These are phyloP conservation scores for Hymenoscyphus fructigenus DNA, from an alignment of 2,329 filamentous ascomycete species.

Conservation along the genomic window DNA sequence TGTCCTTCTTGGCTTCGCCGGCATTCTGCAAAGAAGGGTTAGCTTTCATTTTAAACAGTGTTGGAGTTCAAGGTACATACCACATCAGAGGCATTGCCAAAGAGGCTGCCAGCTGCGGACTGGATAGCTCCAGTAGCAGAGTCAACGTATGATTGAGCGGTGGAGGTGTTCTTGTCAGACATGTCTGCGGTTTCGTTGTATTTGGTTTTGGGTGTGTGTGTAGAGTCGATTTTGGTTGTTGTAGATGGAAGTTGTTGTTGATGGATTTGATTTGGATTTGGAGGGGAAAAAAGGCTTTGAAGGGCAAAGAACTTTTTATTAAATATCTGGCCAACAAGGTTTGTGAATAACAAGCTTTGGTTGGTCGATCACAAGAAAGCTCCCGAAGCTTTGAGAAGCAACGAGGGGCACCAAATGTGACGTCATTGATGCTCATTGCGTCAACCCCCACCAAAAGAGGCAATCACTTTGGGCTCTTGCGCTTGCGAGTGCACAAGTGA, in stretches of 20 bases:
- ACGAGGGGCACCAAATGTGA: neutral
- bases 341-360: neutral
- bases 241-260: conserved; percentile 12
- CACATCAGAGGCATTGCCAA: conserved; percentile 65
- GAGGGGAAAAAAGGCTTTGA: conserved; percentile 1
- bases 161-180: conserved; percentile 61
- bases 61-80: conserved; percentile 42
- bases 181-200: conserved; percentile 38
- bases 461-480: too few species aligned
- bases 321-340: conserved; percentile 4
- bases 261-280: conserved; percentile 6
- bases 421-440: conserved; percentile 1
- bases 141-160: conserved; percentile 76
- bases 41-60: neutral
- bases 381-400: neutral
- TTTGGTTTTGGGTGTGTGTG: conserved; percentile 14
- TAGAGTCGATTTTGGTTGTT: neutral
- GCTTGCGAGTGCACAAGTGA: too few species aligned
- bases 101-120: conserved; percentile 68
- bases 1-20: conserved; percentile 55
- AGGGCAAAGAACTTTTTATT: neutral
- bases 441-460: too few species aligned
- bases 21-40: conserved; percentile 15
- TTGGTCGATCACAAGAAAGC: neutral
- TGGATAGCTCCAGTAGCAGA: conserved; percentile 71